phyloP scores from a whole-genome alignment of 805 yeast species.

The Pichia scutulata region DNA sequence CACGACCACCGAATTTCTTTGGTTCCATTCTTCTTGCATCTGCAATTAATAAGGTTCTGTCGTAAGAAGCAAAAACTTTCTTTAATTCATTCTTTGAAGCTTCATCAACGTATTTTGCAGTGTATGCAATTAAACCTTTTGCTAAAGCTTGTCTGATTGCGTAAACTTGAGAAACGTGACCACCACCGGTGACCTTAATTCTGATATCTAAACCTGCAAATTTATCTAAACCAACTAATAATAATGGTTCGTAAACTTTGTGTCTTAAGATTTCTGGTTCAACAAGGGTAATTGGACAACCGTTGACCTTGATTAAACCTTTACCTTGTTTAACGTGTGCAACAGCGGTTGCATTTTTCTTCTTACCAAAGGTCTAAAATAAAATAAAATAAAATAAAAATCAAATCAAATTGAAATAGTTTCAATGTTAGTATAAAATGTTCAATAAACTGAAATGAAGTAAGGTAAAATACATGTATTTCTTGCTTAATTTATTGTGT shows the following conservation, averaged over 20 bases:
- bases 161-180: slow-evolving; percentile 99
- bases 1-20: slow-evolving; percentile 99
- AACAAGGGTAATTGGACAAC: slow-evolving; percentile 97
- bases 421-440: slow-evolving; percentile 16
- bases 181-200: slow-evolving; percentile 99
- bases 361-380: slow-evolving; percentile 95
- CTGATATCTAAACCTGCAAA: slow-evolving; percentile 98
- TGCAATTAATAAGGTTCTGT: slow-evolving; percentile 98
- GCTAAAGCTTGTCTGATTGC: slow-evolving; percentile 99
- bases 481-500: neutral
- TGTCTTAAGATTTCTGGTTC: slow-evolving; percentile 98
- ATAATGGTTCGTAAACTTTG: slow-evolving; percentile 99
- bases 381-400: slow-evolving; percentile 14
- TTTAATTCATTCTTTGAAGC: slow-evolving; percentile 99
- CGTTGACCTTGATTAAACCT: slow-evolving; percentile 99
- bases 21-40: slow-evolving; percentile 99
- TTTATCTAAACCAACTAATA: slow-evolving; percentile 97
- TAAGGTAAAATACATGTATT: neutral
- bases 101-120: slow-evolving; percentile 98
- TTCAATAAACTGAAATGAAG: neutral
- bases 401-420: neutral
- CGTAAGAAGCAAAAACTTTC: slow-evolving; percentile 95
- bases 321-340: slow-evolving; percentile 99
- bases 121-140: slow-evolving; percentile 98
- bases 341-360: slow-evolving; percentile 99